These are phyloP conservation scores for Mucor lusitanicus DNA, from an alignment of 371 early-diverging fungal species.

Conservation along the genomic window DNA sequence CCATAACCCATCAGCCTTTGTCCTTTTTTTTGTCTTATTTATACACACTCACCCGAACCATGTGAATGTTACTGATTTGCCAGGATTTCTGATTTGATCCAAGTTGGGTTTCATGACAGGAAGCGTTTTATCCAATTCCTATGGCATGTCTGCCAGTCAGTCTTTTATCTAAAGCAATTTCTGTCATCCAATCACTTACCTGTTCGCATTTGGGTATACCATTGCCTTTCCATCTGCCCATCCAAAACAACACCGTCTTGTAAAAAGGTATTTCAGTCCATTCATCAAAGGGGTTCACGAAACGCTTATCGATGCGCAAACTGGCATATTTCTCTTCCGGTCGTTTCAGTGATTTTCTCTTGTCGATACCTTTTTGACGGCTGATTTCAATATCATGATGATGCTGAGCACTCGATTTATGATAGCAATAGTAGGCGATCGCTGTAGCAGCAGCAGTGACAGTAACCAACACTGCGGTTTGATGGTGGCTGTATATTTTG, in stretches of 20 bases:
- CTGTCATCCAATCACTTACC: not conserved
- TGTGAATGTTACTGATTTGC: constrained; percentile 42
- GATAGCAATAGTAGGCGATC: constrained; percentile 5
- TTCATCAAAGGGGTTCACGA: constrained; percentile 29
- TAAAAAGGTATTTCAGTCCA: constrained; percentile 30
- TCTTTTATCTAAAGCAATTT: not conserved
- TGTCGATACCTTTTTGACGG: constrained; percentile 7
- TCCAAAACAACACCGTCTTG: constrained; percentile 24
- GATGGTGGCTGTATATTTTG: not conserved
- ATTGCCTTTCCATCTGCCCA: constrained; percentile 28
- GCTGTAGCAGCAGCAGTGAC: constrained; percentile 10
- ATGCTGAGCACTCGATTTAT: not conserved
- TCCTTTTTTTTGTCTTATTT: not conserved
- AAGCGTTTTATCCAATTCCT: constrained; percentile 41
- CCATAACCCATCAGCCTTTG: not conserved
- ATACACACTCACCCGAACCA: constrained; percentile 43
- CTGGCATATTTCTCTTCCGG: constrained; percentile 31
- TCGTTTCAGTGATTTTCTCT: constrained; percentile 12
- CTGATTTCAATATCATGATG: not conserved
- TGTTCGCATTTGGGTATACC: constrained; percentile 19
- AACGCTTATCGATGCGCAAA: constrained; percentile 10
- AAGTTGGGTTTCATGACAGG: constrained; percentile 52
- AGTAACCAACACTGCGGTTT: not conserved
- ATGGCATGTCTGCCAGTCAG: not conserved
- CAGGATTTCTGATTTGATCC: not conserved